Conservation (phyloP, 78 protist genomes). For the Acrasis kona region DNA sequence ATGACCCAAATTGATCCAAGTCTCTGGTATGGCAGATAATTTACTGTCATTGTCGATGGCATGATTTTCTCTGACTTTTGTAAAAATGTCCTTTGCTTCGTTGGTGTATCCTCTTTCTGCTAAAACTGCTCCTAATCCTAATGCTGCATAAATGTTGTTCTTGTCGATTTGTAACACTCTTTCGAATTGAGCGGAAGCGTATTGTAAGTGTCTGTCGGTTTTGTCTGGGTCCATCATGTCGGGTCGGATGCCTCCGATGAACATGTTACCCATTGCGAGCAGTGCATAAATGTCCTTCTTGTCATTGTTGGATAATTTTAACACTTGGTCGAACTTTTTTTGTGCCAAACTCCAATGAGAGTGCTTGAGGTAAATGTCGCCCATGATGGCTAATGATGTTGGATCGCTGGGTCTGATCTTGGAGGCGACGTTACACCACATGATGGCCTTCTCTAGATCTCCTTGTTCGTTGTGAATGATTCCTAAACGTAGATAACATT, state of each 20-base stretch:
- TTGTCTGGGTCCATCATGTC: constrained; percentile 24
- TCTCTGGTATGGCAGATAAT: not conserved
- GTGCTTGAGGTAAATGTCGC: not conserved
- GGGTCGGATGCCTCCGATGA: not conserved
- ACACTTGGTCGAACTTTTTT: not conserved
- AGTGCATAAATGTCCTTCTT: constrained; percentile 42
- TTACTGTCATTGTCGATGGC: not conserved
- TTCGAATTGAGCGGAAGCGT: constrained; percentile 27
- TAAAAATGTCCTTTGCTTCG: constrained; percentile 40
- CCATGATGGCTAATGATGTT: not conserved
- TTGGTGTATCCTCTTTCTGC: constrained; percentile 31
- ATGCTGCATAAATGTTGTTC: constrained; percentile 57
- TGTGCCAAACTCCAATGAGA: not conserved
- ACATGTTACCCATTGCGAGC: constrained; percentile 35
- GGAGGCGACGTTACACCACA: not conserved
- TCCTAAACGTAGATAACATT: not conserved
- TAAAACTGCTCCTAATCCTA: constrained; percentile 56
- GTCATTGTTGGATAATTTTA: not conserved
- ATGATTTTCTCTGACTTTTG: constrained; percentile 30
- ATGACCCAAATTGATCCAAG: constrained; percentile 22
- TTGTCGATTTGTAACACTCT: constrained; percentile 21
- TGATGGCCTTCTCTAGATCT: not conserved
- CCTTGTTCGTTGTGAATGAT: not conserved
- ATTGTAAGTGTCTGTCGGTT: constrained; percentile 16
- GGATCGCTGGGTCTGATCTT: not conserved